phyloP scores from a whole-genome alignment of 345 rosid genomes.

The Cardiospermum halicacabum region DNA sequence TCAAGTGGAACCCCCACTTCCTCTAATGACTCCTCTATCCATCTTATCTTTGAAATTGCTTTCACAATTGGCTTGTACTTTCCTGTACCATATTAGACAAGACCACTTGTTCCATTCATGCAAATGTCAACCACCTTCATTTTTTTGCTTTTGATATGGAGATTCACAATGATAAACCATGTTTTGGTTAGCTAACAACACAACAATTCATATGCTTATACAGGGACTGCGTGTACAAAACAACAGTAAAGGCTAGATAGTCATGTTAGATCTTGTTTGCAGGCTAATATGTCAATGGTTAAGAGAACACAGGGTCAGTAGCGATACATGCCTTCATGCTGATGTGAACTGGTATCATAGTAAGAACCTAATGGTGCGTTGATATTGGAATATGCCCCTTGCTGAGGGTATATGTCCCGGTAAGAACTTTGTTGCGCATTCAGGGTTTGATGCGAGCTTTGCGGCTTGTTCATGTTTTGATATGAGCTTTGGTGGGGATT shows the following conservation, averaged over 20 bases:
- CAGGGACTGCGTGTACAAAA: neutral
- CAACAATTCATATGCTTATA: neutral
- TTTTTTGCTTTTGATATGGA: too few species aligned
- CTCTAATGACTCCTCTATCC: conserved; percentile 6
- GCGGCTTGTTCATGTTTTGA: conserved; percentile 11
- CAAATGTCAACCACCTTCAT: neutral
- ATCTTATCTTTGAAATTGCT: neutral
- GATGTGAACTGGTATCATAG: conserved; percentile 17
- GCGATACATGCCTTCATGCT: conserved; percentile 29
- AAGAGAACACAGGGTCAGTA: conserved; percentile 23
- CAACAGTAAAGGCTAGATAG: neutral
- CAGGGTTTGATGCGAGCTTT: conserved; percentile 10
- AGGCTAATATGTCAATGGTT: neutral
- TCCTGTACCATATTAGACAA: conserved; percentile 18
- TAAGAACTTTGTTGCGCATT: conserved; percentile 16
- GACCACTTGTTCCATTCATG: neutral
- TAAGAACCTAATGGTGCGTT: conserved; percentile 21
- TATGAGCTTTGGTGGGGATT: conserved; percentile 10
- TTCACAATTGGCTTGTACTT: conserved; percentile 22
- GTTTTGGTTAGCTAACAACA: neutral
- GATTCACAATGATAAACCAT: too few species aligned
- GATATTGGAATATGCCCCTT: conserved; percentile 15
- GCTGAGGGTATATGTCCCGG: conserved; percentile 9
- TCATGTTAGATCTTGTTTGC: conserved; percentile 2
- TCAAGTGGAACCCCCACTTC: conserved; percentile 22